phyloP scores from a whole-genome alignment of 768 basidiomycete species.

The Leccinellum rugosiceps region DNA sequence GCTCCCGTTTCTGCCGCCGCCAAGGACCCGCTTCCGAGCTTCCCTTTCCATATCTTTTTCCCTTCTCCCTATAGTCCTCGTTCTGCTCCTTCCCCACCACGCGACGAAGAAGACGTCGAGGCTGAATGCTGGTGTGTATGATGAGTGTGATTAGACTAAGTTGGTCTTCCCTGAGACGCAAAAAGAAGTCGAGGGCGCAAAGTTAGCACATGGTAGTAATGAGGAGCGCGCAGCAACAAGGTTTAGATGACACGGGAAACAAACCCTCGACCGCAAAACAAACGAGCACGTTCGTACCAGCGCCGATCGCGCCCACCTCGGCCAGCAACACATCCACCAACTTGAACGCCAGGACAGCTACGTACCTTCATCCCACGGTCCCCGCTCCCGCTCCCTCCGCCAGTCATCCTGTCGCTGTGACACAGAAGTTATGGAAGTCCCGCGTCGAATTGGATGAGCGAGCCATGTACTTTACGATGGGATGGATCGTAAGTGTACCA shows the following conservation, averaged over 20 bases:
- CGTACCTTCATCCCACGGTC: no score
- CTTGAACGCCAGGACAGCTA: no score
- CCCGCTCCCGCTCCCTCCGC: no score
- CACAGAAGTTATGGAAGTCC: conserved; percentile 78
- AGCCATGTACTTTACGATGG: conserved; percentile 75
- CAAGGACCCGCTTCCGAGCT: conserved; percentile 6
- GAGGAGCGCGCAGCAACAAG: background rate
- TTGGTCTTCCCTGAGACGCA: background rate
- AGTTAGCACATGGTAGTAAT: background rate
- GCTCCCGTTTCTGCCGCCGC: conserved; percentile 8
- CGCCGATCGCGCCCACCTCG: no score
- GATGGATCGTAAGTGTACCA: conserved; percentile 42
- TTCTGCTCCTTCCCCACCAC: conserved; percentile 12
- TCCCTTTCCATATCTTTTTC: background rate
- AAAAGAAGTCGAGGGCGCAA: background rate
- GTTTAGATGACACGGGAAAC: no score
- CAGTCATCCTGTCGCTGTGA: no score
- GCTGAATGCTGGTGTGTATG: no score
- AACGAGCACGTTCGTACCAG: no score
- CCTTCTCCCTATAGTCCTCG: background rate
- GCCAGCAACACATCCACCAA: no score
- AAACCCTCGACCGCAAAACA: no score
- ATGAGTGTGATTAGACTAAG: no score
- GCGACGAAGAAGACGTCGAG: conserved; percentile 12
- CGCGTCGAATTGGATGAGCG: conserved; percentile 71